Conservation (phyloP, 768 basidiomycete genomes). For the Tubosaeta sp. region DNA sequence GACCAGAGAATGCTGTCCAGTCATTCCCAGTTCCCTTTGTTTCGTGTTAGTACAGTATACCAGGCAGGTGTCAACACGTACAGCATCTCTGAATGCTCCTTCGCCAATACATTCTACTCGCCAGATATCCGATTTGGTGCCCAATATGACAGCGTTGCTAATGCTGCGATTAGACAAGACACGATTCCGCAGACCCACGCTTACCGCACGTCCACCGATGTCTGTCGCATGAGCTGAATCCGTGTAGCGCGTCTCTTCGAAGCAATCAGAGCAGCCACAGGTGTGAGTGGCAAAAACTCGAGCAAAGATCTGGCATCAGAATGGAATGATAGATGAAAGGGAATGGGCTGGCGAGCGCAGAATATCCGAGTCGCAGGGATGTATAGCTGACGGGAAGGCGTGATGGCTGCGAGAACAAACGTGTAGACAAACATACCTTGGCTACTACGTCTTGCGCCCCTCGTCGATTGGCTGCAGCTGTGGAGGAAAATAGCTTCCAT, state of each 20-base stretch:
- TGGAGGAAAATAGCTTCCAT: conserved; percentile 48
- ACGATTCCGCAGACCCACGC: conserved; percentile 3
- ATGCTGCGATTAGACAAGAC: neutral
- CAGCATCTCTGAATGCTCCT: conserved; percentile 54
- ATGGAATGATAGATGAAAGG: conserved; percentile 61
- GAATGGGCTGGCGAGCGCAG: conserved; percentile 54
- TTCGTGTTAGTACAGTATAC: conserved; percentile 2
- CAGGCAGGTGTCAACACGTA: conserved; percentile 28
- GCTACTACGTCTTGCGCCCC: conserved; percentile 36
- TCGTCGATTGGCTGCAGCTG: conserved; percentile 36
- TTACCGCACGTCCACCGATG: conserved; percentile 58
- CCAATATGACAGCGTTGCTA: conserved; percentile 45
- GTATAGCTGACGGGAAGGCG: conserved; percentile 34
- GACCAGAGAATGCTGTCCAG: conserved; percentile 59
- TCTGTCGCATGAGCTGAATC: conserved; percentile 63
- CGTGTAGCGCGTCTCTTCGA: conserved; percentile 40
- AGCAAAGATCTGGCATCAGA: conserved; percentile 55
- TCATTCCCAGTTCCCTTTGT: conserved; percentile 58
- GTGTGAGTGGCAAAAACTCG: conserved; percentile 56
- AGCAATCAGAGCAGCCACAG: conserved; percentile 33
- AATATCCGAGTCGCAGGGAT: conserved; percentile 59
- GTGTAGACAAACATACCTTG: conserved; percentile 22
- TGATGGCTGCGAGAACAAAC: neutral
- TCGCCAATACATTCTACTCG: conserved; percentile 60
- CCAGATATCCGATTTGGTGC: conserved; percentile 71